Conservation (phyloP, 2,329 filamentous ascomycete genomes). For the Pestalotiopsis sp. region DNA sequence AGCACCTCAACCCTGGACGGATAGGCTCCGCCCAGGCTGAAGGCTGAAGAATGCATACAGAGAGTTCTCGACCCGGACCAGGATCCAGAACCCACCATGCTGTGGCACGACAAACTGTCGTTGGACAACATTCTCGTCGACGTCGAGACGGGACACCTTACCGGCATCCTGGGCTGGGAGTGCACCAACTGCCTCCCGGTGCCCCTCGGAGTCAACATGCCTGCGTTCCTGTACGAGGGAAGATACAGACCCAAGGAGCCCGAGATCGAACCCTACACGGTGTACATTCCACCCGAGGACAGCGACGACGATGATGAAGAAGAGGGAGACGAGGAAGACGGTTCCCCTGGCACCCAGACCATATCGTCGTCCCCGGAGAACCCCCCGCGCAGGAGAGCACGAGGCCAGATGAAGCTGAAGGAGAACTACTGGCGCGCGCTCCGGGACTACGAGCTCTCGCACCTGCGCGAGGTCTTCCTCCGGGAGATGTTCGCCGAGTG, state of each 20-base stretch:
- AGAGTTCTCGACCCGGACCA: not conserved
- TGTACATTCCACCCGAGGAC: not conserved
- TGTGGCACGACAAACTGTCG: slow-evolving; percentile 34
- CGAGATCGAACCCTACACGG: not conserved
- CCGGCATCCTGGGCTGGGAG: slow-evolving; percentile 37
- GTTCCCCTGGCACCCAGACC: not conserved
- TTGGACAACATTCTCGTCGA: slow-evolving; percentile 37
- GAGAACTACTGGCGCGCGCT: slow-evolving; percentile 20
- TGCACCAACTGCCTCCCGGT: slow-evolving; percentile 33
- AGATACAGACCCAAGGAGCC: slow-evolving; percentile 22
- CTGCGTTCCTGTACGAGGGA: slow-evolving; percentile 30
- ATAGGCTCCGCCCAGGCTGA: not conserved
- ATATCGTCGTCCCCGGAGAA: not conserved
- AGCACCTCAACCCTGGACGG: not conserved
- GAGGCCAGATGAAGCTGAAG: not conserved
- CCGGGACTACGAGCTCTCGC: slow-evolving; percentile 26
- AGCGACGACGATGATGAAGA: not conserved
- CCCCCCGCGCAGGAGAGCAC: not conserved
- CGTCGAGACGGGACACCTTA: slow-evolving; percentile 26
- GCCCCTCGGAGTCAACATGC: slow-evolving; percentile 31
- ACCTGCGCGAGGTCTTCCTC: slow-evolving; percentile 26
- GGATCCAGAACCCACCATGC: slow-evolving; percentile 24
- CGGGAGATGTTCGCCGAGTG: slow-evolving; percentile 23
- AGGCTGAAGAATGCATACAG: not conserved
- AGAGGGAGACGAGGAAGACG: not conserved